These are phyloP conservation scores for Penicillium sp. DNA, from an alignment of 2,329 filamentous ascomycete genomes.

Conservation along the genomic window DNA sequence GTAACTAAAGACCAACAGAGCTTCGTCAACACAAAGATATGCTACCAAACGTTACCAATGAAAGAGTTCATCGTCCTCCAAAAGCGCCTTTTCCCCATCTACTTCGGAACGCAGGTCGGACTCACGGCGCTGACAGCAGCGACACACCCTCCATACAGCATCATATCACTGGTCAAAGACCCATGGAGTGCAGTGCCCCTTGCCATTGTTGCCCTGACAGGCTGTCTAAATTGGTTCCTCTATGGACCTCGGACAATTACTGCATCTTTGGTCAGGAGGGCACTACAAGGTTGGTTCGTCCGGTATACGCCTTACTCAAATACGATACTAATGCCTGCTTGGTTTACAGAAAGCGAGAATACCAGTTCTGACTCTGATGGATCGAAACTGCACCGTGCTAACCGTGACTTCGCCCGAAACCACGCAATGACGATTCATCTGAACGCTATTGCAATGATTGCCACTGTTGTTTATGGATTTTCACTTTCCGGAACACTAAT, in stretches of 20 bases:
- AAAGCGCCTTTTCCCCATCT: constrained; percentile 42
- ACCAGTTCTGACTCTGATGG: background rate
- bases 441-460: constrained; percentile 41
- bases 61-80: constrained; percentile 42
- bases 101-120: constrained; percentile 40
- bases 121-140: constrained; percentile 36
- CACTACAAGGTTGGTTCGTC: constrained; percentile 20
- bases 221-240: constrained; percentile 37
- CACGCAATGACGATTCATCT: constrained; percentile 48
- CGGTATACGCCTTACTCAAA: background rate
- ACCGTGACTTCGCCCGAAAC: constrained; percentile 36
- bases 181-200: constrained; percentile 30
- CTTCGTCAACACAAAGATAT: constrained; percentile 44
- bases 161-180: constrained; percentile 27
- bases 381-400: constrained; percentile 20
- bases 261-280: constrained; percentile 33
- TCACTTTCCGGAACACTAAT: constrained; percentile 21
- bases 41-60: constrained; percentile 36
- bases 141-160: constrained; percentile 36
- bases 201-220: constrained; percentile 30
- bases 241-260: constrained; percentile 40
- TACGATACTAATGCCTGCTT: background rate
- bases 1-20: constrained; percentile 22
- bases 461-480: constrained; percentile 32
- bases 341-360: constrained; percentile 8